Conservation (phyloP, 2,329 filamentous ascomycete species). For the Penicillium sp. region DNA sequence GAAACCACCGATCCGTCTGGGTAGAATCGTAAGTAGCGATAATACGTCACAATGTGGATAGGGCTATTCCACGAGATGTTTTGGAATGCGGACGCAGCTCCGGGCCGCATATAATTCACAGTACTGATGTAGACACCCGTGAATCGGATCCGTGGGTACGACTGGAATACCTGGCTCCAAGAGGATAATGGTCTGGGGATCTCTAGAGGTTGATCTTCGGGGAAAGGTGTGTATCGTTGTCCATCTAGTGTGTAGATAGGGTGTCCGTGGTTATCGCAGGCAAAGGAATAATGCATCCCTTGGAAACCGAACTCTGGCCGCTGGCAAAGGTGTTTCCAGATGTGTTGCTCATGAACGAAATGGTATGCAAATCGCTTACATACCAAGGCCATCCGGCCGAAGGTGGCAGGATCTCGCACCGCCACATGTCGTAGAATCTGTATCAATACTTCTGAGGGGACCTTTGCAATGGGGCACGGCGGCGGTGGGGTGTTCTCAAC, state of each 20-base stretch:
- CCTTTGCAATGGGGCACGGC: conserved; percentile 75
- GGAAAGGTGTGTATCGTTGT: conserved; percentile 42
- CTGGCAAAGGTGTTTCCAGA: conserved; percentile 80
- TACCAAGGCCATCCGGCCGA: conserved; percentile 75
- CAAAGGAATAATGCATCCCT: conserved; percentile 81
- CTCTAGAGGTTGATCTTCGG: conserved; percentile 30
- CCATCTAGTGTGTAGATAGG: conserved; percentile 36
- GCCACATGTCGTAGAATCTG: conserved; percentile 80
- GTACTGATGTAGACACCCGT: conserved; percentile 96
- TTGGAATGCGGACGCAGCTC: conserved; percentile 68
- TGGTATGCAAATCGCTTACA: conserved; percentile 89
- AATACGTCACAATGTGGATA: conserved; percentile 96
- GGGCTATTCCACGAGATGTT: conserved; percentile 78
- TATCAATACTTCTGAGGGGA: conserved; percentile 83
- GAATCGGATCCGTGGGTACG: conserved; percentile 85
- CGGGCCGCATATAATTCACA: conserved; percentile 89
- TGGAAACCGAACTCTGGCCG: conserved; percentile 75
- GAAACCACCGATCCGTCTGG: conserved; percentile 84
- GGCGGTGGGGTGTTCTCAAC: conserved; percentile 74
- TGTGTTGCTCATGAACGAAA: conserved; percentile 77
- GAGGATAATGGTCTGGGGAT: conserved; percentile 48
- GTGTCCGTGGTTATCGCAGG: conserved; percentile 61
- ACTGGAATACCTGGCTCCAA: conserved; percentile 75
- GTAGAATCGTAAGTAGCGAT: conserved; percentile 94
- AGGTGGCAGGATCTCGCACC: conserved; percentile 73